Base-by-base conservation (phyloP, 805 yeast species). In the Monosporozyma solicola region DNA sequence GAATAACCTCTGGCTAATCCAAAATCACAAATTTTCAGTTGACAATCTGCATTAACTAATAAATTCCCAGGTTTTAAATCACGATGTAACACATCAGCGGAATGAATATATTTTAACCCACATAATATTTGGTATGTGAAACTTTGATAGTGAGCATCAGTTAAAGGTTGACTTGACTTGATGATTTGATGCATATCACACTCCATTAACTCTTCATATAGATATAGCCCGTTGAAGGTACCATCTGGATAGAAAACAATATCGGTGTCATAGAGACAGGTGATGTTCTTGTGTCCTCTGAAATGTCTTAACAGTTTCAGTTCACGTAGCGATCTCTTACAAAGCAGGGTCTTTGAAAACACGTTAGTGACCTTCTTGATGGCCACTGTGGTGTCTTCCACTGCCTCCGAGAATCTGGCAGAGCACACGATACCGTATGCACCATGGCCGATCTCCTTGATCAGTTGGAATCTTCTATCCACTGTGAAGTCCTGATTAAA, bases 171-270 rank as follows among this genome's bases (percentile, higher is more conserved):
- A 22, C 91, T 92, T 10, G 96, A 87, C 60, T 95, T 79, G 57
- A 94, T 92, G 63, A 94, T 94, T 69, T 92, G 98, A 70, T 92
- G 97, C 89, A 94, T 85, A 69, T 94, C 99, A 71, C 98, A 92
- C 69, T 92, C 98, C 98, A 94, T 94, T 61, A 92, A 75, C 70
- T 92, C 99, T 69, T 94, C 99, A 64, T 94, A 94, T 7, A 94
- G 75, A 60, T 94, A 94, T 11, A 94, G 78, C 63, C 95, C 99
- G 69, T 91, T 90, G 74, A 92, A 92, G 51, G 80, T 80, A 59
- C 82, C 79, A 25, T 91, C 88, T 49, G 79, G 72, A 51, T 68
- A 66, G 51, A 72, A 68, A 41, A 91, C 89, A 50, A 94, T 87
- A 71, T 94, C 99, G 70, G 92, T 77, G 69, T 94, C 99, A 66